Evolutionary conservation across 148 eudicot genomes (phyloP).

Genomic region (Camellia sinensis): DNA sequence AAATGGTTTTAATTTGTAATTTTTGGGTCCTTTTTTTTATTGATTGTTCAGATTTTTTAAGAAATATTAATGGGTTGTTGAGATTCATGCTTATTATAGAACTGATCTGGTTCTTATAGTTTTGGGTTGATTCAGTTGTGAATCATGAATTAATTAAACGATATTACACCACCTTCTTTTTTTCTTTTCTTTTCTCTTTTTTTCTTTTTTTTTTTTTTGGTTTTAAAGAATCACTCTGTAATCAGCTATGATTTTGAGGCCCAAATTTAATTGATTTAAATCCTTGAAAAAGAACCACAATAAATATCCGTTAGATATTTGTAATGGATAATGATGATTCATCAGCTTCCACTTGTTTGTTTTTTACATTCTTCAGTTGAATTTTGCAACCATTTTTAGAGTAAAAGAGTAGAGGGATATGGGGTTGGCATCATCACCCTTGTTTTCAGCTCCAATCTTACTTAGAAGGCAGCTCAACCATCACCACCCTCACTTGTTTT

Average conservation of each 20-base stretch:
- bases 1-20: neutral
- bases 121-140: neutral
- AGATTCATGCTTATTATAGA: neutral
- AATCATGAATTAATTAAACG: neutral
- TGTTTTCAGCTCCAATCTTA: slow-evolving; percentile 10
- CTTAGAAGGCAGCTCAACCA: slow-evolving; percentile 2
- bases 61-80: neutral
- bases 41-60: neutral
- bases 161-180: no score
- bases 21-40: neutral
- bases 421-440: slow-evolving; percentile 37
- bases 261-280: slow-evolving; percentile 17
- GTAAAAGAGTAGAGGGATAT: slow-evolving; percentile 18
- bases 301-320: slow-evolving; percentile 12
- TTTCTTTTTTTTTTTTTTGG: neutral
- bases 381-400: neutral
- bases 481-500: slow-evolving; percentile 2
- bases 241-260: slow-evolving; percentile 21
- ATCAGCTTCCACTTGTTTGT: neutral
- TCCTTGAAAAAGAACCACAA: neutral
- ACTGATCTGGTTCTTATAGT: neutral
- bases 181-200: no score
- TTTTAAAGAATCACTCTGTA: neutral
- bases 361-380: neutral
- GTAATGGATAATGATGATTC: neutral